phyloP scores from a whole-genome alignment of 2,329 filamentous ascomycete species.

The Aspergillus piperis region DNA sequence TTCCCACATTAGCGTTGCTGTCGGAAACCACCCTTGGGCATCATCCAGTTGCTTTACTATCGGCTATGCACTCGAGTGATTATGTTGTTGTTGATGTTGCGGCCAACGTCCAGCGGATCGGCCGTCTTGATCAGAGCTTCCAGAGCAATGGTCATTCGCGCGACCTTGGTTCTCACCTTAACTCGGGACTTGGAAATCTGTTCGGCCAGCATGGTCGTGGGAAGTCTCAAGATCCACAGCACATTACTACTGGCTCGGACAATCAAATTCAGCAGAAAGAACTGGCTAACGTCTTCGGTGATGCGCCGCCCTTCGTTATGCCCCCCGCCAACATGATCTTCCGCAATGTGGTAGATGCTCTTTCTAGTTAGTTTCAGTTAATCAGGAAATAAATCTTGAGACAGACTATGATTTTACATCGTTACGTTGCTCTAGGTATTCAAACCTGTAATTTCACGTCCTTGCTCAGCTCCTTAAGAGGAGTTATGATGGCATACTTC shows the following conservation, averaged over 20 bases:
- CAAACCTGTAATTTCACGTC: too few species aligned
- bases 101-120: slow-evolving; percentile 64
- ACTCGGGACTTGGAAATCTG: slow-evolving; percentile 37
- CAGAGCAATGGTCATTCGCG: slow-evolving; percentile 25
- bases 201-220: slow-evolving; percentile 27
- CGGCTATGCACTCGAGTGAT: slow-evolving; percentile 65
- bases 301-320: slow-evolving; percentile 41
- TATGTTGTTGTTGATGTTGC: slow-evolving; percentile 76
- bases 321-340: slow-evolving; percentile 42
- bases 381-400: neutral
- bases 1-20: slow-evolving; percentile 60
- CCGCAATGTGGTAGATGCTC: slow-evolving; percentile 38
- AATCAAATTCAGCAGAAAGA: slow-evolving; percentile 24
- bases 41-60: slow-evolving; percentile 66
- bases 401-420: too few species aligned
- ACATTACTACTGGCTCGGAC: neutral
- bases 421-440: too few species aligned
- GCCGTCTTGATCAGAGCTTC: slow-evolving; percentile 27
- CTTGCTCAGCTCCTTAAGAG: too few species aligned
- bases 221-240: neutral
- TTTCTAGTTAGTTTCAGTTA: slow-evolving; percentile 16
- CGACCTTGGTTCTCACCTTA: slow-evolving; percentile 27
- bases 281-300: slow-evolving; percentile 41
- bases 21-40: slow-evolving; percentile 57
- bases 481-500: too few species aligned